phyloP scores from a whole-genome alignment of 2,329 filamentous ascomycete genomes.

The Claviceps pazoutovae region DNA sequence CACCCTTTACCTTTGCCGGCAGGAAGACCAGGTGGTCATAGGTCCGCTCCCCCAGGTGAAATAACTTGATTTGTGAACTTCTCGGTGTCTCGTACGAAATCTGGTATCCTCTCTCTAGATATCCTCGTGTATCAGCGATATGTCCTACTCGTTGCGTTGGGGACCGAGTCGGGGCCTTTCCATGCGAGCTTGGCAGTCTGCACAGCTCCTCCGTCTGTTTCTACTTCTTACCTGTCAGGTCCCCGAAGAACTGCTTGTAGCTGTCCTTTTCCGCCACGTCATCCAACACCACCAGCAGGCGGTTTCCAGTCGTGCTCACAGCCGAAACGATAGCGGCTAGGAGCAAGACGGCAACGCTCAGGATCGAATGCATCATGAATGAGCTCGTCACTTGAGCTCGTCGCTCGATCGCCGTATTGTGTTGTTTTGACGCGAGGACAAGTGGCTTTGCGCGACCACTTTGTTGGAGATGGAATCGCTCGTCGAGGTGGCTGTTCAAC shows the following conservation, averaged over 20 bases:
- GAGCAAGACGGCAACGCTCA: slow-evolving; percentile 55
- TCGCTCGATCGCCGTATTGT: not conserved
- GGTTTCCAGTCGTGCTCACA: slow-evolving; percentile 62
- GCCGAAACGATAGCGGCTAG: slow-evolving; percentile 57
- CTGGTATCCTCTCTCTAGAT: slow-evolving; percentile 64
- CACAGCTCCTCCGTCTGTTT: not conserved
- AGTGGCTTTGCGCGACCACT: not conserved
- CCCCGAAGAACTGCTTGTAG: slow-evolving; percentile 70
- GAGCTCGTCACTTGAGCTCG: not conserved
- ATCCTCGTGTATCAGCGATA: slow-evolving; percentile 11
- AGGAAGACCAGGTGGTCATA: slow-evolving; percentile 89
- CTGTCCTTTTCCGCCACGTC: slow-evolving; percentile 64
- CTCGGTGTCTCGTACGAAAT: slow-evolving; percentile 75
- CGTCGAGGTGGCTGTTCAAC: slow-evolving; percentile 6
- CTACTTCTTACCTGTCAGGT: slow-evolving; percentile 46
- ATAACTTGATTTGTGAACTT: slow-evolving; percentile 61
- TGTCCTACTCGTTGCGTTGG: not conserved
- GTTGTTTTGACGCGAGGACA: not conserved
- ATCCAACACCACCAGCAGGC: slow-evolving; percentile 77
- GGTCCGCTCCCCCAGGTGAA: slow-evolving; percentile 71
- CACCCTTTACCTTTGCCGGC: slow-evolving; percentile 81
- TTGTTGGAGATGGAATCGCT: not conserved
- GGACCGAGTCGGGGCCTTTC: not conserved
- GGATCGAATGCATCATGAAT: slow-evolving; percentile 53
- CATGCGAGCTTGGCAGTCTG: not conserved